Percentiles rank a stretch among this genome's conserved stretches.
Evolutionary conservation across 768 basidiomycete genomes (phyloP).

Genomic region (Suillus weaverae): DNA sequence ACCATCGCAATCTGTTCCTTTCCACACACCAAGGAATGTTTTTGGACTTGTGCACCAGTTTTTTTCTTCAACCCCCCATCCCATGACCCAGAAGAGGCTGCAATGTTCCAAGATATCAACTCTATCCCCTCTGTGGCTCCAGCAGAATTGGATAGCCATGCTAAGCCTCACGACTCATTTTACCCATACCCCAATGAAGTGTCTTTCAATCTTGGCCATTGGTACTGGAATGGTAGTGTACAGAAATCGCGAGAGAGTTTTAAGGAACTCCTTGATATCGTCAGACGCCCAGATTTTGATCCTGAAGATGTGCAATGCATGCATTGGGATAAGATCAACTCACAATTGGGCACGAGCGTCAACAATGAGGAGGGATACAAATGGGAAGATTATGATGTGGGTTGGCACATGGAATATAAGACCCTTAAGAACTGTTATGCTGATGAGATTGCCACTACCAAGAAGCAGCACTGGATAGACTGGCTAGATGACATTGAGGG

Average conservation of each 20-base stretch:
- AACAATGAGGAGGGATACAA: not conserved
- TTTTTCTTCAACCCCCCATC: too few species aligned
- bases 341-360: not conserved
- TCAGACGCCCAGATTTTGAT: conserved; percentile 7
- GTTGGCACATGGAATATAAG: conserved; percentile 22
- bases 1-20: too few species aligned
- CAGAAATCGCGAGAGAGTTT: conserved; percentile 17
- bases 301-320: not conserved
- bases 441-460: conserved; percentile 17
- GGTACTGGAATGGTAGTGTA: conserved; percentile 21
- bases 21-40: too few species aligned
- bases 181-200: conserved; percentile 16
- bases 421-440: conserved; percentile 17
- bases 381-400: conserved; percentile 16
- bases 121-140: too few species aligned
- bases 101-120: too few species aligned
- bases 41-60: too few species aligned
- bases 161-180: not conserved
- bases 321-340: conserved; percentile 2
- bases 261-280: too few species aligned
- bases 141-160: too few species aligned
- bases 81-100: too few species aligned
- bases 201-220: conserved; percentile 18
- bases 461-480: conserved; percentile 18
- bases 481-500: conserved; percentile 25